Evolutionary conservation across 148 eudicot species (phyloP).

Genomic region (Rhododendron molle): DNA sequence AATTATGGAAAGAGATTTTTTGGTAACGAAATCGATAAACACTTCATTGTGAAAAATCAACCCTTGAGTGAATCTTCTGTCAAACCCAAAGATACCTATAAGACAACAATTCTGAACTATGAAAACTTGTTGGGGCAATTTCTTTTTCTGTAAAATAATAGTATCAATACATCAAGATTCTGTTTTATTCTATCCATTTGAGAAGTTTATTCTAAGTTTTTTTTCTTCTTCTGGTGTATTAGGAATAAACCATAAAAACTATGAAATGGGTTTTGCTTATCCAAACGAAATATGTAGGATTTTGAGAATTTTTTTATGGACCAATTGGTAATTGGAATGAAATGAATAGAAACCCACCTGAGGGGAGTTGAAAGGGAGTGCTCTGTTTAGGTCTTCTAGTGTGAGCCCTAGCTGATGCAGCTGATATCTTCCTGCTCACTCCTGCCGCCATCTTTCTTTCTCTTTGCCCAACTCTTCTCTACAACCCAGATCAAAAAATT

Average conservation of each 20-base stretch:
- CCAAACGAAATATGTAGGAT: neutral
- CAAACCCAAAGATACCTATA: neutral
- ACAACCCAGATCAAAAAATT: neutral
- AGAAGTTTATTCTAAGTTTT: neutral
- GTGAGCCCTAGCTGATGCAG: constrained; percentile 68
- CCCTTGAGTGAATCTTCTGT: neutral
- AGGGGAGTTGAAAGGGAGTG: constrained; percentile 29
- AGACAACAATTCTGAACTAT: neutral
- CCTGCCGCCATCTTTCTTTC: constrained; percentile 30
- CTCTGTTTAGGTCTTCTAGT: constrained; percentile 44
- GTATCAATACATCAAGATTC: neutral
- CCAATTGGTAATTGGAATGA: neutral
- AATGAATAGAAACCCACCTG: constrained; percentile 17
- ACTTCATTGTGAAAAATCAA: neutral
- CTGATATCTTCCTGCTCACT: constrained; percentile 37
- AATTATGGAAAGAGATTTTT: neutral
- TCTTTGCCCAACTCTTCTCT: neutral
- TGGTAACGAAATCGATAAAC: neutral
- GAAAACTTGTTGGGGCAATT: neutral
- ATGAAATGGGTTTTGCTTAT: neutral
- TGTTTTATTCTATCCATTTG: neutral
- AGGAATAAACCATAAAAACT: neutral
- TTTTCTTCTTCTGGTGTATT: neutral
- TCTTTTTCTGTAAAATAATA: neutral
- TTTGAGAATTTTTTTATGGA: neutral